These are phyloP conservation scores for Zymoseptoria tritici DNA, from an alignment of 2,329 filamentous ascomycete species.

Conservation along the genomic window DNA sequence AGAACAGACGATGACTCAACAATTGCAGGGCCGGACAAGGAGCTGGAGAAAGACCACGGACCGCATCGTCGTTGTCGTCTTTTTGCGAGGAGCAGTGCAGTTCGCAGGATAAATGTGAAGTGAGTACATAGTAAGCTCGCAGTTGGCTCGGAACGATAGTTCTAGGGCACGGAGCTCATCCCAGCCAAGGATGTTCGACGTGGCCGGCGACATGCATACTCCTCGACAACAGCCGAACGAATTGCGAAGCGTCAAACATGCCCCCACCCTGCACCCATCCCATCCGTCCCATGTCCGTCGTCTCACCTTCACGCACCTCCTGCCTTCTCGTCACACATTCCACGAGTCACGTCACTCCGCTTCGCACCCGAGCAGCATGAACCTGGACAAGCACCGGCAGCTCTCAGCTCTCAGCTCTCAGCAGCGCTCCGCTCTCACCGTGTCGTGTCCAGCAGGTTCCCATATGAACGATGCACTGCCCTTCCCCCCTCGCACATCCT, in stretches of 20 bases:
- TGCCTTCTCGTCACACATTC: neutral
- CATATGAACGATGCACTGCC: constrained; percentile 20
- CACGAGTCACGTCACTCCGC: neutral
- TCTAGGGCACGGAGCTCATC: neutral
- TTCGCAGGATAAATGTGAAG: no score
- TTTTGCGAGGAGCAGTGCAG: no score
- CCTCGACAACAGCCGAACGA: neutral
- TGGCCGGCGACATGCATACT: neutral
- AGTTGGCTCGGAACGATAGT: neutral
- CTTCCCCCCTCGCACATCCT: constrained; percentile 3
- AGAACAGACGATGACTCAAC: neutral
- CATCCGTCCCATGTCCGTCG: no score
- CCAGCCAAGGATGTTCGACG: neutral
- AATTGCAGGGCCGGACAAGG: neutral
- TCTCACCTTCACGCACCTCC: neutral
- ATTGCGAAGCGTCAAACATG: neutral
- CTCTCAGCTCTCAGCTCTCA: neutral
- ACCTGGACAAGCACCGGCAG: neutral
- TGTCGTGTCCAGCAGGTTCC: constrained; percentile 1
- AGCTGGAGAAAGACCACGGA: neutral
- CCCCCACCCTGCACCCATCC: neutral
- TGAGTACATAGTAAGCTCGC: no score
- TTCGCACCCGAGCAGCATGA: neutral
- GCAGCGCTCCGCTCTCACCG: neutral
- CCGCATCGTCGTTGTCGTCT: neutral